phyloP scores from a whole-genome alignment of 495 filamentous ascomycete genomes.

The Friedmanniomyces endolithicus region DNA sequence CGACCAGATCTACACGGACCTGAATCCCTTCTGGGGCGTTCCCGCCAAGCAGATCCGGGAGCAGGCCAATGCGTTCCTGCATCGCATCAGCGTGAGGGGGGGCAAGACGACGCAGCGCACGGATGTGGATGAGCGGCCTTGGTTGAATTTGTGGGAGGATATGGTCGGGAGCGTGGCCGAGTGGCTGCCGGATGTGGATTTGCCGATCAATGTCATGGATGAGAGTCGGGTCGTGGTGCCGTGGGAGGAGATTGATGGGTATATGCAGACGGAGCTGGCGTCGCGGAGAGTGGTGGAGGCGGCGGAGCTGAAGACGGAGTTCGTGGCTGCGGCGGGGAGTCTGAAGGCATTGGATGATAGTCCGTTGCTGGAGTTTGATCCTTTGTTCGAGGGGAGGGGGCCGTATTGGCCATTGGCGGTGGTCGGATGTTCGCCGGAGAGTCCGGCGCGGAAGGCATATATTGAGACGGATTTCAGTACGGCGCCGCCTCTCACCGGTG shows the following conservation, averaged over 20 bases:
- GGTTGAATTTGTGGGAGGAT: conserved; percentile 26
- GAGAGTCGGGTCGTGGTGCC: conserved; percentile 26
- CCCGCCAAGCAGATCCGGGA: conserved; percentile 24
- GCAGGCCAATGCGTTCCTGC: conserved; percentile 21
- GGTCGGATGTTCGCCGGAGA: conserved; percentile 25
- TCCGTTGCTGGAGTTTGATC: conserved; percentile 8
- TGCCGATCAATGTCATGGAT: conserved; percentile 28
- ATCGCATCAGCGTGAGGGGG: conserved; percentile 23
- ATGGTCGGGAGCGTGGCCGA: conserved; percentile 19
- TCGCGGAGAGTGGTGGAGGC: conserved; percentile 10
- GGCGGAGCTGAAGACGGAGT: conserved; percentile 7
- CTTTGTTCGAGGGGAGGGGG: conserved; percentile 18
- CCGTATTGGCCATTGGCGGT: conserved; percentile 27
- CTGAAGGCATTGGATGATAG: conserved; percentile 11
- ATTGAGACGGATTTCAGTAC: conserved; percentile 22
- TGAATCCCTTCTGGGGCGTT: conserved; percentile 30
- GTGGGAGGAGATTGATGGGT: conserved; percentile 28
- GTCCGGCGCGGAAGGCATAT: conserved; percentile 21
- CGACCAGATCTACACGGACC: conserved; percentile 32
- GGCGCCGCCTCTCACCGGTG: conserved; percentile 13
- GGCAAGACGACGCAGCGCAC: conserved; percentile 22
- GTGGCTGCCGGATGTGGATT: conserved; percentile 29
- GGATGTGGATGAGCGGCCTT: conserved; percentile 17
- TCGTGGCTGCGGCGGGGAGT: not conserved
- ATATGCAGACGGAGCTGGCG: conserved; percentile 18